phyloP scores from a whole-genome alignment of 441 rosid genomes.

The Melianthus villosus region DNA sequence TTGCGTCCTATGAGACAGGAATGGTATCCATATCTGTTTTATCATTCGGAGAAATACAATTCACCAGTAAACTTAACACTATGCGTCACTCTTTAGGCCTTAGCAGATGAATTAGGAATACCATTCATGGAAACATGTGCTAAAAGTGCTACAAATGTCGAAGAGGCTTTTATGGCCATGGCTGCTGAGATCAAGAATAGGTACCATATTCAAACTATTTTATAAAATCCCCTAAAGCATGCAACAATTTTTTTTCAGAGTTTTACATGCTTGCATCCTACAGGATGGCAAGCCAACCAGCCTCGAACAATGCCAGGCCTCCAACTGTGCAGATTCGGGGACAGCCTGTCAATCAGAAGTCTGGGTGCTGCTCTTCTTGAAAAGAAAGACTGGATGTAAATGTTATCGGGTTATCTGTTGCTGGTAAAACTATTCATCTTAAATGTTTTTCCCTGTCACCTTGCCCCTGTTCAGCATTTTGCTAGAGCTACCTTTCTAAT shows the following conservation, averaged over 20 bases:
- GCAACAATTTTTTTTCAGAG: neutral
- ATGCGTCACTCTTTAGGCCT: conserved; percentile 29
- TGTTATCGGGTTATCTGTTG: too few species aligned
- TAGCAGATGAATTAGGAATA: conserved; percentile 71
- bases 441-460: too few species aligned
- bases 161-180: conserved; percentile 83
- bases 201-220: too few species aligned
- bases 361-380: conserved; percentile 44
- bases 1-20: conserved; percentile 39
- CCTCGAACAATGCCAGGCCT: conserved; percentile 36
- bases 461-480: too few species aligned
- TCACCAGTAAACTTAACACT: neutral
- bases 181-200: conserved; percentile 43
- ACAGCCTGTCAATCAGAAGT: conserved; percentile 44
- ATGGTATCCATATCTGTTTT: conserved; percentile 19
- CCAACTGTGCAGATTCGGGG: conserved; percentile 51
- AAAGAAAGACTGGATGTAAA: too few species aligned
- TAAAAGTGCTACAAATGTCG: conserved; percentile 53
- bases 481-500: too few species aligned
- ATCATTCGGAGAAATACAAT: neutral
- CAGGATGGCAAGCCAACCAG: conserved; percentile 71
- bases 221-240: too few species aligned
- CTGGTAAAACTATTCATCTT: too few species aligned
- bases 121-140: conserved; percentile 75
- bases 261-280: neutral